Evolutionary conservation across 129 eudicot genomes (phyloP), one percentile per base, ranked within the genome.

Genomic region (Pittosporum tobira): DNA sequence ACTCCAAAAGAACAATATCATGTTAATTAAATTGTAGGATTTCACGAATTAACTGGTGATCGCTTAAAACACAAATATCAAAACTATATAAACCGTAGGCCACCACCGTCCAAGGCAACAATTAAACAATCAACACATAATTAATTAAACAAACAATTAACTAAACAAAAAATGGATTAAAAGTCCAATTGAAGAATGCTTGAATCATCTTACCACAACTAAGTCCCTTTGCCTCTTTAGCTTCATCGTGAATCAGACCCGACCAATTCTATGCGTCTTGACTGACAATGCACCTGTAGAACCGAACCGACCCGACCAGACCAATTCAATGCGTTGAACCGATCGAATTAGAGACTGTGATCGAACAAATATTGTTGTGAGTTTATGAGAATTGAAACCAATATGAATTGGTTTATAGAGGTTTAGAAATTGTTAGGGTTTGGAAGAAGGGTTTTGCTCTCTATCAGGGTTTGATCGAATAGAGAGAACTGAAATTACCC

Each of bases 171-270:
- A n/a, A n/a, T n/a, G n/a, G n/a, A n/a, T n/a, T n/a, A n/a, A n/a
- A n/a, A n/a, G n/a, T n/a, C n/a, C n/a, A n/a, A n/a, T n/a, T n/a
- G n/a, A n/a, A n/a, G n/a, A n/a, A n/a, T n/a, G n/a, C n/a, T n/a
- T n/a, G n/a, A n/a, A n/a, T n/a, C n/a, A n/a, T 22, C 94, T 72
- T 27, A 88, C 96, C 96, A 88, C 96, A 84, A 84, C 96, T 12
- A 82, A 68, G 40, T 89, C 82, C 78, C 96, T 84, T 78, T 83
- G 75, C 26, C 96, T 74, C 66, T 86, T 80, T 30, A 81, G 56
- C 94, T 84, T 88, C 96, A 88, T 88, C 53, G 68, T 75, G 46
- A 68, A 72, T 50, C 73, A 77, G n/a, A 58, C 71, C 73, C 51
- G 59, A 50, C 43, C 66, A 66, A 66, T 75, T 60, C 85, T 77